Percentiles rank a stretch among this genome's conserved stretches.
Conservation (phyloP, 2,329 filamentous ascomycete genomes). For the Cladophialophora chaetospira region DNA sequence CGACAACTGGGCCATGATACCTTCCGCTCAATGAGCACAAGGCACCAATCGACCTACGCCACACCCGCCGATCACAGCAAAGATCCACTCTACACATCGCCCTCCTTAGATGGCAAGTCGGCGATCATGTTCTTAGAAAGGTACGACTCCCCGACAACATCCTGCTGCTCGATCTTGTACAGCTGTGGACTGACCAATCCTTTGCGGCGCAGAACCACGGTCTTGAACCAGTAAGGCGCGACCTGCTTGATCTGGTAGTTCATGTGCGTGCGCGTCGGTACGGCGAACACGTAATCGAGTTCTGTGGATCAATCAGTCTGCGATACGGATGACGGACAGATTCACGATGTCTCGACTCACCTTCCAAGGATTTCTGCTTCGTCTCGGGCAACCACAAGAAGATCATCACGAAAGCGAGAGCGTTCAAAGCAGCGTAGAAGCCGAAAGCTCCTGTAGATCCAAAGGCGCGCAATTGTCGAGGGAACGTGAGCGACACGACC, state of each 20-base stretch:
- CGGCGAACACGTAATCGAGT: background rate
- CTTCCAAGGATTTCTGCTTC: slow-evolving; percentile 17
- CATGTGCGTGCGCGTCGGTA: background rate
- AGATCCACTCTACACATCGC: too few species aligned
- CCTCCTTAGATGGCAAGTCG: too few species aligned
- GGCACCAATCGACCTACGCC: too few species aligned
- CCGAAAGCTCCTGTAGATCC: slow-evolving; percentile 54
- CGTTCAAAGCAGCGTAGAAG: slow-evolving; percentile 56
- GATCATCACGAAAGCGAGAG: slow-evolving; percentile 50
- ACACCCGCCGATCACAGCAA: too few species aligned
- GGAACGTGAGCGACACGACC: slow-evolving; percentile 47
- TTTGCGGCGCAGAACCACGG: background rate
- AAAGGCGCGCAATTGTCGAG: slow-evolving; percentile 45
- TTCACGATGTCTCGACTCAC: too few species aligned
- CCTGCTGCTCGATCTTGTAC: too few species aligned
- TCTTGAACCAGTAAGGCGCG: background rate
- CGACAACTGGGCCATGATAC: too few species aligned
- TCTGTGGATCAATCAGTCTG: too few species aligned
- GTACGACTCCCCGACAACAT: too few species aligned
- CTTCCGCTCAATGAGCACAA: too few species aligned
- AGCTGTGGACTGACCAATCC: background rate
- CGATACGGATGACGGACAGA: too few species aligned
- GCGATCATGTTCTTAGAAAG: too few species aligned
- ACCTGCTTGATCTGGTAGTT: background rate
- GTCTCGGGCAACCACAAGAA: slow-evolving; percentile 44